Base-by-base conservation (phyloP, 2,329 filamentous ascomycete genomes). In the Nothophaeocryptopus gaeumannii region DNA sequence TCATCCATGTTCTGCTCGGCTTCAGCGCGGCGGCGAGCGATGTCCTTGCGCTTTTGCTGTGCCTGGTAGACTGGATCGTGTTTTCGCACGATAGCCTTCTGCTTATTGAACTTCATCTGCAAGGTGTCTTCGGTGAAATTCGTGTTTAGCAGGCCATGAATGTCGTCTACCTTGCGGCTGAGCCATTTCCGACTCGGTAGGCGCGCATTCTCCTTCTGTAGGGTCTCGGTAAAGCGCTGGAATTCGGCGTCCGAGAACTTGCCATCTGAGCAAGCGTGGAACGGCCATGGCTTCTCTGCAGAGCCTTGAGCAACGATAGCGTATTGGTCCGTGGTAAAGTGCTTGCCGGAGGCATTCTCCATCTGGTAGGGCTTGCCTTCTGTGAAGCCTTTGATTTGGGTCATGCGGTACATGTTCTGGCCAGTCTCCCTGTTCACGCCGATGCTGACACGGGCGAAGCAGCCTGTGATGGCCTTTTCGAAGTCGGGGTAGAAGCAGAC, bases 401-500 rank as follows among this genome's bases (percentile, higher is more conserved):
- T 87, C 80, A 99, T 86, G 53, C 92, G 86, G 70, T 99, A 99
- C 58, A 88, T 80, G 54, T 87, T 86, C 51, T 84, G 76, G 3
- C 86, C 85, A 3, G 81, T 88, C 39, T 64, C 61, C 9, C 81
- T 80, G 65, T 95, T 86, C 10, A 85, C 79, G 0, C 91, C 92
- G 49, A 96, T 82, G 55, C 85, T 88, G 58, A 97, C 83, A 44
- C 93, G 88, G 33, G 86, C 85, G 67, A 87, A 99, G 69, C 90
- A 95, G 44, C 89, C 89, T 12, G 78, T 82, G 62, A 96, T 87
- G 29, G 86, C 80, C 8, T 86, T 75, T 48, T 95, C 88, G 59
- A 99, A 96, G 3, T 85, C 85, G 9, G 93, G 93, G 60, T 91
- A 92, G 74, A 95, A 96, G 77, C 90, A 96, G 47, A 96, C 86